These are phyloP conservation scores for Zygnema cylindricum DNA, from an alignment of 139 green algal species.

Conservation along the genomic window DNA sequence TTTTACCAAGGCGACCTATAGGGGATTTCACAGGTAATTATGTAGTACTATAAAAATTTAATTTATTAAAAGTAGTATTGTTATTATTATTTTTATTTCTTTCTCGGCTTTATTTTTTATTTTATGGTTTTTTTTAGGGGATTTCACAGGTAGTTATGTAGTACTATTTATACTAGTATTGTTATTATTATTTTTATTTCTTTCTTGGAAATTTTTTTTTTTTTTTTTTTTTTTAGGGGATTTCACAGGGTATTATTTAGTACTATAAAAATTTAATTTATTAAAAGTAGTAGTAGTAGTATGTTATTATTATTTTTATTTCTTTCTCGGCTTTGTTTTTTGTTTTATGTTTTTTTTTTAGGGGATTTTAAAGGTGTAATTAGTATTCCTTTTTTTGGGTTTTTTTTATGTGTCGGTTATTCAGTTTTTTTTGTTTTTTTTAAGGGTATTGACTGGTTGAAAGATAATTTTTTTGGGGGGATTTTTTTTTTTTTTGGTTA, in stretches of 20 bases:
- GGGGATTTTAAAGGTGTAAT: background rate
- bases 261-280: too few species aligned
- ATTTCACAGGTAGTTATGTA: too few species aligned
- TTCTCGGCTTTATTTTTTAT: background rate
- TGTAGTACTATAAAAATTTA: background rate
- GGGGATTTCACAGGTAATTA: constrained; percentile 46
- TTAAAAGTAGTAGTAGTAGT: too few species aligned
- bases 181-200: too few species aligned
- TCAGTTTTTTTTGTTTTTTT: background rate
- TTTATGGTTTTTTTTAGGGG: too few species aligned
- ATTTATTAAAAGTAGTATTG: too few species aligned
- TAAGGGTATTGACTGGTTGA: too few species aligned
- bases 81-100: background rate
- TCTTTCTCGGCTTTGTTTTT: background rate
- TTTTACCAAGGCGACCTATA: constrained; percentile 31
- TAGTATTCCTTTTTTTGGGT: background rate
- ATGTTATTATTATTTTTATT: background rate
- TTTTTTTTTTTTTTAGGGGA: too few species aligned
- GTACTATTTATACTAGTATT: too few species aligned
- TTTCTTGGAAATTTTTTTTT: too few species aligned
- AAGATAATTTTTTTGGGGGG: background rate
- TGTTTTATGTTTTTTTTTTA: background rate
- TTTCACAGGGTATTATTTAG: too few species aligned
- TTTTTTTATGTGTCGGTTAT: background rate
- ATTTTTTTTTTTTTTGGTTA: background rate